These are phyloP conservation scores for Plasmodium billcollinsi DNA, from an alignment of 169 alveolate genomes.

Conservation along the genomic window DNA sequence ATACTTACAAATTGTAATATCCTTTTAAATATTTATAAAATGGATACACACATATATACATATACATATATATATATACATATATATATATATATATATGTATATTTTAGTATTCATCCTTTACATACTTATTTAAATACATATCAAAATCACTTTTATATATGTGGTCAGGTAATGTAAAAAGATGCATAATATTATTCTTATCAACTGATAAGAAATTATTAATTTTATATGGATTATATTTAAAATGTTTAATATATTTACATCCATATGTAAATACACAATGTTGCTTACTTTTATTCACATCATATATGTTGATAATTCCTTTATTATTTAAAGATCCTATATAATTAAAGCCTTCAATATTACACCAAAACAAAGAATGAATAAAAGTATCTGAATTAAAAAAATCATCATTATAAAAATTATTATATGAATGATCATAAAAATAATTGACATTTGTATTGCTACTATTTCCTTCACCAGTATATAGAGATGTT, in stretches of 20 bases:
- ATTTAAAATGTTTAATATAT: slow-evolving; percentile 37
- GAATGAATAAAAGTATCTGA: slow-evolving; percentile 63
- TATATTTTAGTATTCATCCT: slow-evolving; percentile 15
- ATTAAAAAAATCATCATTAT: slow-evolving; percentile 45
- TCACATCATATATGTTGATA: slow-evolving; percentile 41
- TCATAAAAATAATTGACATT: slow-evolving; percentile 60
- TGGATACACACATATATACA: neutral
- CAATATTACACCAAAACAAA: slow-evolving; percentile 63
- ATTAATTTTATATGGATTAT: slow-evolving; percentile 48
- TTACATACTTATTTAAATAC: slow-evolving; percentile 25
- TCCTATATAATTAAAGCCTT: slow-evolving; percentile 61
- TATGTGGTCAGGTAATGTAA: slow-evolving; percentile 60
- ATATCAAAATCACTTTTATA: slow-evolving; percentile 59
- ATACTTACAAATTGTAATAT: no score
- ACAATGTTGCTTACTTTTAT: slow-evolving; percentile 58
- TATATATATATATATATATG: neutral
- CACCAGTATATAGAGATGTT: slow-evolving; percentile 28
- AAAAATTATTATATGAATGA: slow-evolving; percentile 52
- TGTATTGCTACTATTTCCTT: slow-evolving; percentile 9
- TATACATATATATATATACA: neutral
- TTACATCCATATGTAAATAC: slow-evolving; percentile 56
- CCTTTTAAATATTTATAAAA: neutral
- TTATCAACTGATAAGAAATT: slow-evolving; percentile 56
- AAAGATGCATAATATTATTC: slow-evolving; percentile 34
- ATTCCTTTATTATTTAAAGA: slow-evolving; percentile 61